Percentiles rank a stretch among this genome's conserved stretches.
Evolutionary conservation across 768 basidiomycete species (phyloP).

Genomic region (Kwoniella botswanensis): DNA sequence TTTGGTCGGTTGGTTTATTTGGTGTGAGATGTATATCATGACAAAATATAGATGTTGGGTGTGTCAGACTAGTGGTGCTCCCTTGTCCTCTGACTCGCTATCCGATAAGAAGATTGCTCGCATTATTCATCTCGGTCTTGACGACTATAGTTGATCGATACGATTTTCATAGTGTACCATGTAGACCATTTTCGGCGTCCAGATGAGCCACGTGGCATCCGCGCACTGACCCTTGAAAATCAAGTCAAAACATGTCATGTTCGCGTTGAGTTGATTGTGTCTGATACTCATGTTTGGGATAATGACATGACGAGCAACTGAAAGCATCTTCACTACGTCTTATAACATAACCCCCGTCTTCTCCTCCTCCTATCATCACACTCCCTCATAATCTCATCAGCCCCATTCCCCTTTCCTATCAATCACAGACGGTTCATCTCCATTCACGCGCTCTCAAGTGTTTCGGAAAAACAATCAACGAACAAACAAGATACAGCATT

Average conservation of each 20-base stretch:
- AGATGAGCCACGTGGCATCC: background rate
- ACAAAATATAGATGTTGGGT: slow-evolving; percentile 19
- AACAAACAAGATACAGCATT: slow-evolving; percentile 12
- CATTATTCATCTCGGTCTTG: no score
- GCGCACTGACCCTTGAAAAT: slow-evolving; percentile 11
- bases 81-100: background rate
- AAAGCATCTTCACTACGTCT: background rate
- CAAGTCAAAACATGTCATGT: slow-evolving; percentile 10
- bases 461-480: slow-evolving; percentile 18
- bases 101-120: no score
- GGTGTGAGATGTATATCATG: slow-evolving; percentile 50
- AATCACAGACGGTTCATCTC: background rate
- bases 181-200: background rate
- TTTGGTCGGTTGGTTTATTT: slow-evolving; percentile 30
- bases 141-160: no score
- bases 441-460: background rate
- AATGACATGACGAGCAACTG: background rate
- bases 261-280: background rate
- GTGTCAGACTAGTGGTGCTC: background rate
- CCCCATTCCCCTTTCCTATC: background rate
- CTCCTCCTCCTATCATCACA: background rate
- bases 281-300: background rate
- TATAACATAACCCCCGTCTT: no score
- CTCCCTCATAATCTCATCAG: background rate
- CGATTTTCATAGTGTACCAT: background rate